Conservation (phyloP, 2,329 filamentous ascomycete genomes). For the Didymella segeticola region DNA sequence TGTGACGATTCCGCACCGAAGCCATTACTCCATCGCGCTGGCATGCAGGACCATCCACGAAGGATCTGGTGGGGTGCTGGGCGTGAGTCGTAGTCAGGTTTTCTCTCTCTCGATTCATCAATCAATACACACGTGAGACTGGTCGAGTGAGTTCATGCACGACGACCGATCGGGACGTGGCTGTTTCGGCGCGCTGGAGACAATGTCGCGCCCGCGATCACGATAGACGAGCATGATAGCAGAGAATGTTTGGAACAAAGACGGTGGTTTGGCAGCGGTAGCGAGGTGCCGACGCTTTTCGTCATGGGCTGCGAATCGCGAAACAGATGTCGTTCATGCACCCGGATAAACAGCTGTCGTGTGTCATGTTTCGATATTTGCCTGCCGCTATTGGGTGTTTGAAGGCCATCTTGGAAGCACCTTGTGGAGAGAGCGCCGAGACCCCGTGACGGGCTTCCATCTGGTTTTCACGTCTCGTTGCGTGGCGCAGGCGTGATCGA, state of each 20-base stretch:
- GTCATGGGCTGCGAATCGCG: not conserved
- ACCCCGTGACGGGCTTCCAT: not conserved
- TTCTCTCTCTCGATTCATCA: no score
- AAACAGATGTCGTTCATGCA: slow-evolving; percentile 14
- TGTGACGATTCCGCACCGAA: not conserved
- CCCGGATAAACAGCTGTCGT: slow-evolving; percentile 1
- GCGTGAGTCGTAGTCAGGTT: slow-evolving; percentile 4
- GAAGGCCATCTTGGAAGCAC: not conserved
- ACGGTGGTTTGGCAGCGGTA: slow-evolving; percentile 2
- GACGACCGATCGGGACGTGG: not conserved
- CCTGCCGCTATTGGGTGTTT: slow-evolving; percentile 15
- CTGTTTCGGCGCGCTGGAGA: slow-evolving; percentile 7
- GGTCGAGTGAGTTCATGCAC: slow-evolving; percentile 10
- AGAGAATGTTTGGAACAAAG: not conserved
- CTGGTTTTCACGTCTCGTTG: not conserved
- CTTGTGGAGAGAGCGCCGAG: not conserved
- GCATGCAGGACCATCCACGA: slow-evolving; percentile 3
- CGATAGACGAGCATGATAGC: slow-evolving; percentile 4
- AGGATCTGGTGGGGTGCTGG: slow-evolving; percentile 4
- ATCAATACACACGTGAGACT: slow-evolving; percentile 7
- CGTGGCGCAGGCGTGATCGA: slow-evolving; percentile 17
- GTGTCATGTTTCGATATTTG: slow-evolving; percentile 16
- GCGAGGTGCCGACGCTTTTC: not conserved
- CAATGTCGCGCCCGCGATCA: not conserved
- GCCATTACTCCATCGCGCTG: slow-evolving; percentile 3